phyloP scores from a whole-genome alignment of 2,329 filamentous ascomycete species.

The Plenodomus biglobosus region DNA sequence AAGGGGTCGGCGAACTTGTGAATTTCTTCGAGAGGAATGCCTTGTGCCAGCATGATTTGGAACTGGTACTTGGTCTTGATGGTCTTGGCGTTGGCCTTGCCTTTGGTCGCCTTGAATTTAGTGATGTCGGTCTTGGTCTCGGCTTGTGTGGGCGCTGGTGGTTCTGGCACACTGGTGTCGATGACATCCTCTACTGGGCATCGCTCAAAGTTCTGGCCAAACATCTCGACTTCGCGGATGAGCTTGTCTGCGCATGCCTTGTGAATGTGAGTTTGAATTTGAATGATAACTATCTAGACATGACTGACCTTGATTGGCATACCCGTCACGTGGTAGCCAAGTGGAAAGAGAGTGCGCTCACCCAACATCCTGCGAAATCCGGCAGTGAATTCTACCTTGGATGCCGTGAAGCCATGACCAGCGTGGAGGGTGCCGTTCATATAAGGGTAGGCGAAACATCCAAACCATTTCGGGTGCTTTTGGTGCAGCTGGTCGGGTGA shows the following conservation, averaged over 20 bases:
- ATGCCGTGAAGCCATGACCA: conserved; percentile 88
- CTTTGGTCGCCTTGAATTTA: conserved; percentile 79
- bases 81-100: conserved; percentile 83
- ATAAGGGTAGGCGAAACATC: conserved; percentile 66
- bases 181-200: conserved; percentile 54
- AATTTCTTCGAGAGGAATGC: conserved; percentile 84
- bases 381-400: conserved; percentile 89
- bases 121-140: conserved; percentile 76
- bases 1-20: conserved; percentile 89
- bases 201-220: conserved; percentile 80
- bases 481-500: conserved; percentile 73
- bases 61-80: conserved; percentile 96
- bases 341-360: conserved; percentile 81
- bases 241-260: conserved; percentile 90
- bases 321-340: conserved; percentile 94
- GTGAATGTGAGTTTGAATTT: conserved; percentile 1
- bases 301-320: conserved; percentile 74
- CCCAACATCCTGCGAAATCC: conserved; percentile 90
- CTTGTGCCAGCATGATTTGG: conserved; percentile 90
- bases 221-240: conserved; percentile 82
- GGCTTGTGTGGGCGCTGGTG: conserved; percentile 63
- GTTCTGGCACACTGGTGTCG: conserved; percentile 51
- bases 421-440: conserved; percentile 66
- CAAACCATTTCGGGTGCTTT: conserved; percentile 89
- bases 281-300: not conserved